Conservation (phyloP, 345 rosid species). For the Turritis glabra region DNA sequence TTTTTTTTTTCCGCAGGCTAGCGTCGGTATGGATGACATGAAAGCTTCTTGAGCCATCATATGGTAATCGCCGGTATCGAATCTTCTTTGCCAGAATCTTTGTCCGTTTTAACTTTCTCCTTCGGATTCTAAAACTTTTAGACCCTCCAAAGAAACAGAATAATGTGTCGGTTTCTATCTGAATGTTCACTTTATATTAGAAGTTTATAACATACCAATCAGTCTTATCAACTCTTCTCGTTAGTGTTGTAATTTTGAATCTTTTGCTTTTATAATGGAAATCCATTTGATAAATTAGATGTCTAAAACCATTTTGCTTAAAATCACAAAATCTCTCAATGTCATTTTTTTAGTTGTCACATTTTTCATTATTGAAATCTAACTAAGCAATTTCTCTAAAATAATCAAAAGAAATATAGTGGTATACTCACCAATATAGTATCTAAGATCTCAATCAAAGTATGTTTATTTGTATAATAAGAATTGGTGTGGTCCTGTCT, state of each 20-base stretch:
- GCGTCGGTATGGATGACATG: slow-evolving; percentile 82
- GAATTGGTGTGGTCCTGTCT: slow-evolving; percentile 20
- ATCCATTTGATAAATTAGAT: too few species aligned
- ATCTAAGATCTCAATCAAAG: neutral
- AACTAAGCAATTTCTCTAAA: neutral
- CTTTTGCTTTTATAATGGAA: neutral
- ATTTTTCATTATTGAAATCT: neutral
- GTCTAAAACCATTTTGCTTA: neutral
- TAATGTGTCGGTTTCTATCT: slow-evolving; percentile 11
- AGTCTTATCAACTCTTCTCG: neutral
- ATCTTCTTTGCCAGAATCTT: slow-evolving; percentile 21
- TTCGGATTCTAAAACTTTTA: slow-evolving; percentile 15
- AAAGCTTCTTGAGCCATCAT: slow-evolving; percentile 62
- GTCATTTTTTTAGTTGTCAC: neutral
- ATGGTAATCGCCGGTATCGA: slow-evolving; percentile 7
- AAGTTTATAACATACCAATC: slow-evolving; percentile 18
- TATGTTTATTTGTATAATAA: neutral
- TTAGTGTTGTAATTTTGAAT: neutral
- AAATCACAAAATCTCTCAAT: neutral
- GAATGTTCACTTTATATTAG: slow-evolving; percentile 20
- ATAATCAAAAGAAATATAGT: neutral
- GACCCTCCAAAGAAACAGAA: slow-evolving; percentile 32
- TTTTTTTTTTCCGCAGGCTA: slow-evolving; percentile 49
- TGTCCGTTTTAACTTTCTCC: neutral
- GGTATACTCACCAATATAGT: too few species aligned